These are phyloP conservation scores for Phytopythium chamaehyphon DNA, from an alignment of 352 stramenopile genomes.

Conservation along the genomic window DNA sequence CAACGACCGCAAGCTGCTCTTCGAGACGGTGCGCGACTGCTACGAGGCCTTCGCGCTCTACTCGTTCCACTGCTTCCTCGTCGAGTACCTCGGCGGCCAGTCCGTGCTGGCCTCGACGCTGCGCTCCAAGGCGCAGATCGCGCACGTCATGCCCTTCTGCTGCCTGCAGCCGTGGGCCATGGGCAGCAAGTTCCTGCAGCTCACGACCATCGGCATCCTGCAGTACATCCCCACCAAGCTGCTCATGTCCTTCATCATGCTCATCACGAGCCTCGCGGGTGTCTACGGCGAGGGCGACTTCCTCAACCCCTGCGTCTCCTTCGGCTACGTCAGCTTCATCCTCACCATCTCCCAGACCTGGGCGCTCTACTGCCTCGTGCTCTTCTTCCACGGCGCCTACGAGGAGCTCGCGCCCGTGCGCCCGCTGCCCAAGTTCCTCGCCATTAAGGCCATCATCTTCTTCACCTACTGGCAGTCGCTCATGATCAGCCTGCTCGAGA, in stretches of 20 bases:
- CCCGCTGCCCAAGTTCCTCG: conserved; percentile 92
- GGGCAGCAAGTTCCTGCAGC: conserved; percentile 90
- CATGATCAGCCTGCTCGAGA: conserved; percentile 87
- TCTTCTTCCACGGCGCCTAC: conserved; percentile 92
- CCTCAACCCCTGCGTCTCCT: conserved; percentile 75
- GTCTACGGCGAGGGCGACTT: conserved; percentile 91
- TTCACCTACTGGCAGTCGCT: conserved; percentile 95
- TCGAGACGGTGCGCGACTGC: conserved; percentile 89
- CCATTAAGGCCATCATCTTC: conserved; percentile 94
- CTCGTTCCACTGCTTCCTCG: conserved; percentile 92
- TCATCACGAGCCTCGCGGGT: conserved; percentile 78
- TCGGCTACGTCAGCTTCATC: conserved; percentile 89
- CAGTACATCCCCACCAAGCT: conserved; percentile 92
- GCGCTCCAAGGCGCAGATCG: conserved; percentile 81
- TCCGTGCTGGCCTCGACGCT: conserved; percentile 79
- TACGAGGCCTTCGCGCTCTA: conserved; percentile 94
- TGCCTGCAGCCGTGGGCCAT: conserved; percentile 89
- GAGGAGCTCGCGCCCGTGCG: conserved; percentile 87
- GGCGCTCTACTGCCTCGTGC: conserved; percentile 92
- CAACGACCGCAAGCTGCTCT: conserved; percentile 87
- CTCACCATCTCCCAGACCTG: conserved; percentile 89
- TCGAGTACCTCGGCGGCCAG: conserved; percentile 85
- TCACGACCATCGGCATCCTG: conserved; percentile 91
- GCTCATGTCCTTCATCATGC: conserved; percentile 81
- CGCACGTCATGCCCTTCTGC: conserved; percentile 83